Evolutionary conservation across 169 alveolate genomes (phyloP).

Genomic region (Eimeria tenella): DNA sequence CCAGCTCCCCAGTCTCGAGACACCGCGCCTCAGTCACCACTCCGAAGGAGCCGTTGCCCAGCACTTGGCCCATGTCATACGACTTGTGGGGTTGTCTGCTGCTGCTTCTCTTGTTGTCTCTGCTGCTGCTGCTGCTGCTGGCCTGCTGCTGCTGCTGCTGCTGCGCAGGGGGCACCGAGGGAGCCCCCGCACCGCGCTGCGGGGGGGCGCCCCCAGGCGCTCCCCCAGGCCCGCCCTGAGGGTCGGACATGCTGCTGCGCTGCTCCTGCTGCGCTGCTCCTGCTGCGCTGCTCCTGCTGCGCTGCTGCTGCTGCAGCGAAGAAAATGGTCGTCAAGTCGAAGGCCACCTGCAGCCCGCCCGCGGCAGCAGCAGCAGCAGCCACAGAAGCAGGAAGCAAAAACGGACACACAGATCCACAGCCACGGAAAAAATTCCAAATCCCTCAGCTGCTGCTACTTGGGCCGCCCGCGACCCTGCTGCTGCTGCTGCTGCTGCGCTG

Average conservation of each 20-base stretch:
- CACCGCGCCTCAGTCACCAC: slow-evolving; percentile 97
- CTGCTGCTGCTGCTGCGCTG: not conserved
- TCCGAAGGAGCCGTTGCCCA: slow-evolving; percentile 99
- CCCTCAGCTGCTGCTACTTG: not conserved
- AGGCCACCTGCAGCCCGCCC: too few species aligned
- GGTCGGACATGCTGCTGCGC: not conserved
- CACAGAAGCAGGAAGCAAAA: not conserved
- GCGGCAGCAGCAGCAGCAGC: not conserved
- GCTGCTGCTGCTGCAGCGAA: not conserved
- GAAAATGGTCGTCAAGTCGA: too few species aligned
- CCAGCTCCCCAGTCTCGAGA: slow-evolving; percentile 96
- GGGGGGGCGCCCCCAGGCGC: not conserved
- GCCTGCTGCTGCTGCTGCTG: slow-evolving; percentile 57
- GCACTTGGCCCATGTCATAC: slow-evolving; percentile 88
- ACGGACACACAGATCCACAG: not conserved
- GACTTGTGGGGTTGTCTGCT: slow-evolving; percentile 44
- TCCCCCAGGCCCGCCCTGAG: not conserved
- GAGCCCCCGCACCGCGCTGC: not conserved
- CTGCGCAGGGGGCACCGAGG: not conserved
- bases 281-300: not conserved
- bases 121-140: slow-evolving; percentile 23
- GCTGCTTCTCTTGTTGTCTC: slow-evolving; percentile 7
- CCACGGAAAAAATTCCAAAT: not conserved
- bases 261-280: not conserved
- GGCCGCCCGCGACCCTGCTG: not conserved